Base-by-base conservation (phyloP, 2,329 filamentous ascomycete genomes). In the Cercospora sp. region DNA sequence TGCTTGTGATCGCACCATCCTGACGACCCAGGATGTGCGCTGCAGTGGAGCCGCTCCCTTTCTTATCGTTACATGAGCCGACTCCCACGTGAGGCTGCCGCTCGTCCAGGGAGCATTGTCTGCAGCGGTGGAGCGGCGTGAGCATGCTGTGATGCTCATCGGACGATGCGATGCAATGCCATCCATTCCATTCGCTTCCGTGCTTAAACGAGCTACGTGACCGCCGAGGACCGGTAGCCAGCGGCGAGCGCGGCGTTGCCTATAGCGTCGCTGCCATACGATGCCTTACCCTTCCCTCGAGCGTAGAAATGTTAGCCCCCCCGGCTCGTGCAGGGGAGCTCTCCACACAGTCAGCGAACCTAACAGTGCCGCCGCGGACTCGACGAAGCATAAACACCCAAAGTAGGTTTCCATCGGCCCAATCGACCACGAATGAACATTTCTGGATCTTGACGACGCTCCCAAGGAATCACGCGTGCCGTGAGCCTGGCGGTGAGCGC, bases 341-440 rank as follows among this genome's bases (percentile, higher is more conserved):
- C 62, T 31, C 48, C 48, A 64, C 59, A 53, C 60, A 63, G 61
- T 42, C 13, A 18, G 48, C 48, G n/a, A 64, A 57, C 20, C 59
- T 61, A 61, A 36, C 36, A 42, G 20, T 26, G 20, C 36, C 61
- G 48, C 42, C 45, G 61, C 61, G 61, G 48, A 57, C 9, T 57
- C 28, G 28, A 23, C 28, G 28, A 57, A n/a, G 61, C 30, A 26
- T 39, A 31, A n/a, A 6, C 30, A n/a, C 28, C 60, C 48, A 51
- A 63, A 57, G 31, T 53, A 55, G 28, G 30, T 57, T 53, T 57
- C 8, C 13, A 18, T 23, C 61, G 33, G 61, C 61, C 61, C 61
- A 57, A 57, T 64, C 48, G 28, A 26, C 36, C 36, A 31, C n/a
- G 45, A 30, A 36, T 20, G 28, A 64, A 36, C 48, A 13, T 64